Base-by-base conservation (phyloP, 805 yeast genomes). In the Starmerella sp. region DNA sequence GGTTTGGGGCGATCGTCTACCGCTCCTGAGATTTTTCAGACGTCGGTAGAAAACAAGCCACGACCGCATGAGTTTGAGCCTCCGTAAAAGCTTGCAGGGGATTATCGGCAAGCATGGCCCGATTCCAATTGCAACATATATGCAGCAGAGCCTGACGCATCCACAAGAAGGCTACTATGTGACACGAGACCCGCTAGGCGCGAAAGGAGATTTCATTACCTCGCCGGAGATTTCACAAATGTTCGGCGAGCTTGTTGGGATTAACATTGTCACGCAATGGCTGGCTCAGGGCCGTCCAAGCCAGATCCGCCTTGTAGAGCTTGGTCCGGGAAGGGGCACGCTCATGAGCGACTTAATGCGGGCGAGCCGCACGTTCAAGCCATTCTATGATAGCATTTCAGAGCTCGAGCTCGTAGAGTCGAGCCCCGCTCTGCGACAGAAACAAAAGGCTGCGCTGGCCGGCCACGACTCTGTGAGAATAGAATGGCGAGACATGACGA, bases 311-410 rank as follows among this genome's bases (percentile, higher is more conserved):
- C 64, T 87, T 10, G 72, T 85, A 8, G 95, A 87, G 67, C 80
- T 86, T 67, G 95, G 95, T 0, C 95, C 95, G 0, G 95, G 95
- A 5, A 75, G 77, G 61, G 95, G 95, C 1, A 84, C 95, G 0
- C 69, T 87, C 60, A 81, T 85, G 82, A 71, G 71, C 62, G 95
- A 87, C 64, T 69, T 78, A 47, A 65, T 86, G 58, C 56, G 73
- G 31, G 66, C 71, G 2, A 47, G 62, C 11, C 50, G 57, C n/a
- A 31, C 58, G 22, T 66, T 70, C 54, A 51, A 57, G 30, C 61
- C 54, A 22, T 74, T 77, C 34, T 75, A 73, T 52, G 59, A 54
- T 2, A 60, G 68, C 2, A 54, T 69, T 7, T 37, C 61, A 17
- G 68, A 68, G 14, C 65, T 86, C 3, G 72, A 78, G 8, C 61